A percentile compares a stretch with the other conserved stretches of the same genome.
Evolutionary conservation across 2,329 filamentous ascomycete species (phyloP).

Genomic region (Apiospora malaysiana): DNA sequence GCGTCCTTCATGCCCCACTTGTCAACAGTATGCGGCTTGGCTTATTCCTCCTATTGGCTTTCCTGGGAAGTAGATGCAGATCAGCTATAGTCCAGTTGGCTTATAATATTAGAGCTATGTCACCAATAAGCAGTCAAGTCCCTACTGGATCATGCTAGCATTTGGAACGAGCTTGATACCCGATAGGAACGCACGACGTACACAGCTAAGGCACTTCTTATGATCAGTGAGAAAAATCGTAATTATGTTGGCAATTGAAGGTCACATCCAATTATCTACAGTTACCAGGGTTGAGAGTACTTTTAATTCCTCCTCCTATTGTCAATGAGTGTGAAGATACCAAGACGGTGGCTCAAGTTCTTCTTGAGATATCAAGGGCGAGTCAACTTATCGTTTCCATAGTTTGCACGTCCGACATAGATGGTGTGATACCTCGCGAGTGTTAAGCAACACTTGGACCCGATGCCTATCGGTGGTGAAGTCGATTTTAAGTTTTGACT

Average conservation of each 20-base stretch:
- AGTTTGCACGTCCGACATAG: too few relatives aligned
- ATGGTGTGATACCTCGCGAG: background rate
- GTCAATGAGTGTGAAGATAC: too few relatives aligned
- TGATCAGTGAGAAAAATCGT: background rate
- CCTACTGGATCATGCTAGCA: background rate
- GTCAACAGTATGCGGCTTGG: background rate
- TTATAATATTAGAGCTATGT: background rate
- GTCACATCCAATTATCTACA: background rate
- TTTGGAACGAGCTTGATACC: too few relatives aligned
- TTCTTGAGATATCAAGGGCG: too few relatives aligned
- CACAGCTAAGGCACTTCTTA: background rate
- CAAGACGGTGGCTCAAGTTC: too few relatives aligned
- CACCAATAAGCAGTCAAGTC: background rate
- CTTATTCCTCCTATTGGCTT: slow-evolving; percentile 2
- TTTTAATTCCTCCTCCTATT: background rate
- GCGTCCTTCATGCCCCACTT: background rate
- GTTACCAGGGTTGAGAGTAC: too few relatives aligned
- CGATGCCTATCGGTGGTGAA: background rate
- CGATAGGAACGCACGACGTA: background rate
- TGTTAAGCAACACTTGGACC: background rate
- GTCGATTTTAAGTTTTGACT: background rate
- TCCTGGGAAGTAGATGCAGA: background rate
- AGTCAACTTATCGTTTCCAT: too few relatives aligned
- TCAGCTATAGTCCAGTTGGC: background rate
- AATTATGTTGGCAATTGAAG: background rate